These are phyloP conservation scores for Candida saitoana DNA, from an alignment of 805 yeast species.

Conservation along the genomic window DNA sequence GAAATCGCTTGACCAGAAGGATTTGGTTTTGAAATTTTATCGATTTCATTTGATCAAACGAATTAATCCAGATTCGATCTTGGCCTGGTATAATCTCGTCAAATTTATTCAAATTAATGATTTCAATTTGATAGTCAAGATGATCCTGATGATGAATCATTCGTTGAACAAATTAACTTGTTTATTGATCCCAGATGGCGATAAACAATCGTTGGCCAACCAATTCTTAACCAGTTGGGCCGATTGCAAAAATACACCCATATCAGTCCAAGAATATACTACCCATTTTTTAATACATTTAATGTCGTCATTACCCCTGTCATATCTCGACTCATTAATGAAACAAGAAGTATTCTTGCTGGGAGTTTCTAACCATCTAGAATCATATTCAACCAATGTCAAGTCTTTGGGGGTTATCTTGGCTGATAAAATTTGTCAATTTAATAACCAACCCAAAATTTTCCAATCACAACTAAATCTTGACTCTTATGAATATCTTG, in stretches of 20 bases:
- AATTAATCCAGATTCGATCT: constrained; percentile 9
- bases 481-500: constrained; percentile 21
- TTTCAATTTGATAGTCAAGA: constrained; percentile 3
- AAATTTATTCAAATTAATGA: constrained; percentile 10
- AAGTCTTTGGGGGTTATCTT: constrained; percentile 54
- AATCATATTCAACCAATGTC: constrained; percentile 41
- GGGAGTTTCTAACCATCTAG: constrained; percentile 53
- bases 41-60: constrained; percentile 9
- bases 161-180: constrained; percentile 18
- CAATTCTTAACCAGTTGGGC: constrained; percentile 17
- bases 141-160: constrained; percentile 16
- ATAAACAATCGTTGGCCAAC: constrained; percentile 6
- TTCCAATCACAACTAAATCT: constrained; percentile 27
- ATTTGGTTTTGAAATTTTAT: constrained; percentile 16
- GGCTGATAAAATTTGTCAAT: constrained; percentile 47
- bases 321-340: constrained; percentile 26
- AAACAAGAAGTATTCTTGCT: constrained; percentile 38
- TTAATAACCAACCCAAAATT: constrained; percentile 25
- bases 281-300: constrained; percentile 46
- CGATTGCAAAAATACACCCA: constrained; percentile 34
- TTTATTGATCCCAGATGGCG: constrained; percentile 8
- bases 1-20: constrained; percentile 26
- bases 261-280: constrained; percentile 41
- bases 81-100: constrained; percentile 17
- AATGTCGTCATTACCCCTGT: constrained; percentile 10